Evolutionary conservation across 139 green algal species (phyloP), one percentile per base, ranked within the genome.

Genomic region (Raphidocelis subcapitata): DNA sequence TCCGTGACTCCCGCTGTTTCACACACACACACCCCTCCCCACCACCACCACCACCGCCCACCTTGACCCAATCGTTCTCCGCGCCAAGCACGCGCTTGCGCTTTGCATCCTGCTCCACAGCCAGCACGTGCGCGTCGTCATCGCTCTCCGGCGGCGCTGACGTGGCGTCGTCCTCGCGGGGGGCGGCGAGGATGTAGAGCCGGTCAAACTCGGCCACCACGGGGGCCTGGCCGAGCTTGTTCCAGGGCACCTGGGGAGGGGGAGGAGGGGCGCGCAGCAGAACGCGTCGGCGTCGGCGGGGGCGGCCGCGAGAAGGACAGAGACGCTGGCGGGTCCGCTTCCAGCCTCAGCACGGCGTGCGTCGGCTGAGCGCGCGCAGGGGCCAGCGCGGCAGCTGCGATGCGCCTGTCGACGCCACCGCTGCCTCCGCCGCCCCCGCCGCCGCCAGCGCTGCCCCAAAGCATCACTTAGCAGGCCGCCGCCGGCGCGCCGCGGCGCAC

Each of bases 141-240:
- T 52, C 69, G 35, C 69, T 56, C 24, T 5, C 31, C 55, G 23
- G 29, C 31, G 29, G 8, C 32, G 35, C 69, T 26, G 57, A 28
- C 5, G 51, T 44, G 2, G 28, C 77, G 28, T 73, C 65, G 31
- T 82, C 71, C 24, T 85, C 69, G 26, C 76, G 82, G 32, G 93
- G 93, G 0, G 69, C 81, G 2, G 92, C 94, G 51, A 99, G 75
- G 15, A 98, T 74, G 79, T 94, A 99, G 16, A 99, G 87, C 4
- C 90, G 79, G 81, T 99, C 95, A 44, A 99, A 86, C 68, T 94
- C 86, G 12, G 95, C 92, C 14, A 97, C 73, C 32, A 99, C 95
- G 0, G 95, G 93, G 71, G 95, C 82, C 21, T 81, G 71, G 5
- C 95, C 94, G 20, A 99, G 85, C 21, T 72, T 85, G 18, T 75